Conservation (phyloP, 2,329 filamentous ascomycete species). For the Corinectria fuckeliana region DNA sequence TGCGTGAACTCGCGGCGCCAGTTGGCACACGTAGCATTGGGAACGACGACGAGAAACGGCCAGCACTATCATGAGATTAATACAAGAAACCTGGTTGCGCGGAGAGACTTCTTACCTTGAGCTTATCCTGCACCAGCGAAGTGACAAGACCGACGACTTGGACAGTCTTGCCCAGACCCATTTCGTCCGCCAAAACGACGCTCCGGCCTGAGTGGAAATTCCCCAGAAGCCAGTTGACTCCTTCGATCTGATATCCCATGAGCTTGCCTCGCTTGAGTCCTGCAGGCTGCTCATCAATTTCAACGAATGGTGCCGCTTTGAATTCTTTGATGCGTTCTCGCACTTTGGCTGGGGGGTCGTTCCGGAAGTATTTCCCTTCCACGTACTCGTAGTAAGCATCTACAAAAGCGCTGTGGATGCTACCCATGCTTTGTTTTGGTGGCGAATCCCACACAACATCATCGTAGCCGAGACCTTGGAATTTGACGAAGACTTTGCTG, state of each 20-base stretch:
- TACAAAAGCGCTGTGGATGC: slow-evolving; percentile 80
- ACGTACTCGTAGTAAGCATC: slow-evolving; percentile 88
- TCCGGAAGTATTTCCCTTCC: slow-evolving; percentile 73
- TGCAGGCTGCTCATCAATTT: slow-evolving; percentile 74
- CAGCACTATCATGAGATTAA: slow-evolving; percentile 63
- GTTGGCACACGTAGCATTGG: slow-evolving; percentile 95
- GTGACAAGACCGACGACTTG: slow-evolving; percentile 87
- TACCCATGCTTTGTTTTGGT: slow-evolving; percentile 67
- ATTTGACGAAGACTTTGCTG: slow-evolving; percentile 81
- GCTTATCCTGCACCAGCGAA: slow-evolving; percentile 70
- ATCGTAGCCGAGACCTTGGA: slow-evolving; percentile 89
- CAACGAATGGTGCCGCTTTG: slow-evolving; percentile 70
- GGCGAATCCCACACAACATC: slow-evolving; percentile 90
- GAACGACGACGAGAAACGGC: slow-evolving; percentile 92
- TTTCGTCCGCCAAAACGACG: slow-evolving; percentile 93
- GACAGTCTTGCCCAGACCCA: slow-evolving; percentile 97
- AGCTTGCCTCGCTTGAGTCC: slow-evolving; percentile 79
- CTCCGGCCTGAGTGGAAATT: slow-evolving; percentile 86
- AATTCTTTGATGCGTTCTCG: slow-evolving; percentile 72
- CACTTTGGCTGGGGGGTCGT: slow-evolving; percentile 64
- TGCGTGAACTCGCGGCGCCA: slow-evolving; percentile 96
- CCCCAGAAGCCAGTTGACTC: slow-evolving; percentile 93
- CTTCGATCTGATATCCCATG: slow-evolving; percentile 93
- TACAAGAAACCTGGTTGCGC: neutral
- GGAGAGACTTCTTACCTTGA: slow-evolving; percentile 47